These are phyloP conservation scores for Gypsophila paniculata DNA, from an alignment of 179 eudicot genomes.

Conservation along the genomic window DNA sequence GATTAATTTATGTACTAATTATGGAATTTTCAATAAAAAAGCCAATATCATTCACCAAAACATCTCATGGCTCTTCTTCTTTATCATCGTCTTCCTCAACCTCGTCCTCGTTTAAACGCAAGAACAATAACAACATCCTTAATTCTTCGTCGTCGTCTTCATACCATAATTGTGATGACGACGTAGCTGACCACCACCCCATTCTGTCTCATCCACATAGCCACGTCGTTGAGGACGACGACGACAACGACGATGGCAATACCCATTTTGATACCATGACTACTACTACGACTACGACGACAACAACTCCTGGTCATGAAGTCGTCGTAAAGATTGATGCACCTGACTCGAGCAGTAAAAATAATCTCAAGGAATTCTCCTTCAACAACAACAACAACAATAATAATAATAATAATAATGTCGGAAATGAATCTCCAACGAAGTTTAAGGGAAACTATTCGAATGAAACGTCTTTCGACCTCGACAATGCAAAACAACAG, in stretches of 20 bases:
- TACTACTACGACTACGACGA: neutral
- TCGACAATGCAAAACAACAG: constrained; percentile 33
- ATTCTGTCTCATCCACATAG: constrained; percentile 27
- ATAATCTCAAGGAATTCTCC: constrained; percentile 12
- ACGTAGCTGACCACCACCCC: constrained; percentile 33
- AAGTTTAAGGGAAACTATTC: constrained; percentile 33
- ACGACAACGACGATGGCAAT: neutral
- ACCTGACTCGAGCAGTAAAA: neutral
- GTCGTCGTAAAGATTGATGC: constrained; percentile 43
- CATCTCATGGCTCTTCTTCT: constrained; percentile 27
- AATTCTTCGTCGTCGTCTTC: constrained; percentile 22
- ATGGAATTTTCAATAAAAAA: constrained; percentile 45
- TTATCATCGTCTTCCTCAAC: neutral
- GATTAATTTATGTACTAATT: neutral
- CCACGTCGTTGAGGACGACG: neutral
- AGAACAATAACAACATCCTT: constrained; percentile 9
- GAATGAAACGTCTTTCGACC: constrained; percentile 34
- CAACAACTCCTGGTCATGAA: neutral
- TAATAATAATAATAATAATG: neutral
- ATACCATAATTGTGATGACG: constrained; percentile 3
- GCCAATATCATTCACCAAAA: constrained; percentile 34
- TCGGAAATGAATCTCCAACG: constrained; percentile 24
- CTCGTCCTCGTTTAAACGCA: neutral
- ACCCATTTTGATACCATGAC: neutral
- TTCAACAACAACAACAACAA: constrained; percentile 15